Conservation (phyloP, 768 basidiomycete genomes). For the Kwoniella bestiolae region DNA sequence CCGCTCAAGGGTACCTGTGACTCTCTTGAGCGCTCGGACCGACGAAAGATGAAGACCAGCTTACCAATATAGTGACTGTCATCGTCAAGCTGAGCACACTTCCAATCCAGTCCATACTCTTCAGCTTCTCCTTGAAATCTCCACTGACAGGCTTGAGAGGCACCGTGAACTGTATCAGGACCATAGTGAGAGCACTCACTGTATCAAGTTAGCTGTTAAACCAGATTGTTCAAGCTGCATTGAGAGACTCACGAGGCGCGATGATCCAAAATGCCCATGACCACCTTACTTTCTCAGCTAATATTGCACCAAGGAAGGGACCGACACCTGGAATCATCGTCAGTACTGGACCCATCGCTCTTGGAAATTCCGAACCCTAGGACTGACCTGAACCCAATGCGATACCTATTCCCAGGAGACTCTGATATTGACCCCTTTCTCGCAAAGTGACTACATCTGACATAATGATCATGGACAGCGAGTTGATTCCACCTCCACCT, state of each 20-base stretch:
- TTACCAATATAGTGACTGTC: constrained; percentile 41
- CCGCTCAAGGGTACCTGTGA: constrained; percentile 37
- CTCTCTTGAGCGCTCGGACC: too few relatives aligned
- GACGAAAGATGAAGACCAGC: not conserved
- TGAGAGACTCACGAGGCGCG: constrained; percentile 14
- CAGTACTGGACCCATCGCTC: not conserved
- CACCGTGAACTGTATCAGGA: constrained; percentile 30
- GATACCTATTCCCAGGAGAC: constrained; percentile 25
- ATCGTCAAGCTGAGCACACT: constrained; percentile 32
- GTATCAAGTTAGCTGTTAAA: not conserved
- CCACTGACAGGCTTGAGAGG: constrained; percentile 36
- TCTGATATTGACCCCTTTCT: constrained; percentile 34
- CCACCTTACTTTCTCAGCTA: constrained; percentile 35
- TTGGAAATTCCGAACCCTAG: not conserved
- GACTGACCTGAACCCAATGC: constrained; percentile 23
- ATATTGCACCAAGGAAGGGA: constrained; percentile 22
- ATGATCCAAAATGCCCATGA: constrained; percentile 34
- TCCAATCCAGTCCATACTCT: constrained; percentile 46
- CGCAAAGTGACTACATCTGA: constrained; percentile 37
- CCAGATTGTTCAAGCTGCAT: not conserved
- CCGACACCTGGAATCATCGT: constrained; percentile 9
- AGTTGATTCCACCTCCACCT: constrained; percentile 39
- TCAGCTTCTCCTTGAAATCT: constrained; percentile 26
- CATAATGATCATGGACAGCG: constrained; percentile 40
- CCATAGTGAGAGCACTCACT: constrained; percentile 29